Percentiles rank a stretch among this genome's conserved stretches.
Evolutionary conservation across 2,329 filamentous ascomycete genomes (phyloP).

Genomic region (Huntiella moniliformis): DNA sequence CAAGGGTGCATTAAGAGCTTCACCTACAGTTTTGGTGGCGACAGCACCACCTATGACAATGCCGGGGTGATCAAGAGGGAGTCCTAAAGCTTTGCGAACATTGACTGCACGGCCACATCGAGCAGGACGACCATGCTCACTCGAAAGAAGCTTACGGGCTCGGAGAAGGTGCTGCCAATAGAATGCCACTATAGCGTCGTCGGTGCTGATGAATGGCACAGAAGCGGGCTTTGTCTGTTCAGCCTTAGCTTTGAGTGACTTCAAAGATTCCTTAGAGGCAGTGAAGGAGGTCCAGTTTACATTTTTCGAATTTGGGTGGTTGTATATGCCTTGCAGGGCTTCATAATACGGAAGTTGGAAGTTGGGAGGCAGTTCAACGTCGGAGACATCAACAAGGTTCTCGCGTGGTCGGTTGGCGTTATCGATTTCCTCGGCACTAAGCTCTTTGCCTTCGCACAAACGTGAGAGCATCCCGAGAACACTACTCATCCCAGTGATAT

Average conservation of each 20-base stretch:
- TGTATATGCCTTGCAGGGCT: no score
- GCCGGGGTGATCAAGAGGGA: not conserved
- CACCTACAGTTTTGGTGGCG: no score
- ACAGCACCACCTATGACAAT: not conserved
- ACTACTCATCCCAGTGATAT: not conserved
- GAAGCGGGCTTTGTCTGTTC: not conserved
- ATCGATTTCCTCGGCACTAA: not conserved
- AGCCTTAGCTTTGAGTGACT: not conserved
- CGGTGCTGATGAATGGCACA: constrained; percentile 1
- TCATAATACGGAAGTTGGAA: not conserved
- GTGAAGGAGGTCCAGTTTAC: no score
- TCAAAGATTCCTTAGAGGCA: no score
- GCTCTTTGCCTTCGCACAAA: not conserved
- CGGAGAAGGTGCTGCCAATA: not conserved
- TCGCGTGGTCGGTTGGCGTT: not conserved
- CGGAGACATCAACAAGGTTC: not conserved
- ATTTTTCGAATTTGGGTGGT: no score
- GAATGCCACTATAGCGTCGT: not conserved
- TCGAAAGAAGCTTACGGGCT: not conserved
- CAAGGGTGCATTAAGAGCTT: not conserved
- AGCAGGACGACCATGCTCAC: no score
- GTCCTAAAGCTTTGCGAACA: not conserved
- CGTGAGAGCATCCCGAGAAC: not conserved
- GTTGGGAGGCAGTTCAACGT: not conserved
- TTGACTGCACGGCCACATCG: not conserved